These are phyloP conservation scores for Priceomyces medius DNA, from an alignment of 805 yeast species.

Conservation along the genomic window DNA sequence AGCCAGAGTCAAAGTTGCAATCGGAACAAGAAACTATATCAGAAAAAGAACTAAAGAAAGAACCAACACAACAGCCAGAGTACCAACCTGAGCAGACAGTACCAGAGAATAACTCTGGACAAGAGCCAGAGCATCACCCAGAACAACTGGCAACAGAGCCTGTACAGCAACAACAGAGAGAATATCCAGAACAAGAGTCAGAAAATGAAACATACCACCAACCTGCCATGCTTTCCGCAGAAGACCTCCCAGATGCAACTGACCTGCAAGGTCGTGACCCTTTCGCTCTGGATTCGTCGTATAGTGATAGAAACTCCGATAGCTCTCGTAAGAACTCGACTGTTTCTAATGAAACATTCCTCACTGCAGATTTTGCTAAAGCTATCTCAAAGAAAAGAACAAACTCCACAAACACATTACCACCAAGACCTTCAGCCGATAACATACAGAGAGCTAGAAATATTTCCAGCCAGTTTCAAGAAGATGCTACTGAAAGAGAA, in stretches of 20 bases:
- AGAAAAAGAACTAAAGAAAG: neutral
- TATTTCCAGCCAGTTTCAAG: slow-evolving; percentile 16
- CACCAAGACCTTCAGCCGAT: slow-evolving; percentile 27
- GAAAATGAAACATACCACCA: neutral
- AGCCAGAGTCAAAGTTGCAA: neutral
- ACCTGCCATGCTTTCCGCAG: too few species aligned
- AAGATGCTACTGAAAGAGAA: slow-evolving; percentile 4
- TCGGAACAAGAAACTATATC: neutral
- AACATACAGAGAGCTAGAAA: slow-evolving; percentile 23
- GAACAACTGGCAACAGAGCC: neutral
- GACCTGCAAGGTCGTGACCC: neutral
- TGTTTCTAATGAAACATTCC: slow-evolving; percentile 1
- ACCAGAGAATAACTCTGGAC: neutral
- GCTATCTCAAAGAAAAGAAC: slow-evolving; percentile 2
- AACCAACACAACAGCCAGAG: neutral
- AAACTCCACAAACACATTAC: slow-evolving; percentile 10
- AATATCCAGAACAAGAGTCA: too few species aligned
- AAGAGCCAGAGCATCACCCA: too few species aligned
- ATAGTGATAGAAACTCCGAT: neutral
- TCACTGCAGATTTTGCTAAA: slow-evolving; percentile 3
- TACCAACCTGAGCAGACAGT: too few species aligned
- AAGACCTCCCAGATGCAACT: neutral
- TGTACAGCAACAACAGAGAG: too few species aligned
- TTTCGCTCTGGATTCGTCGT: neutral
- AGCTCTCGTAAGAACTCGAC: neutral